Percentiles rank a stretch among this genome's conserved stretches.
These are phyloP conservation scores for Penicillium bialowiezense DNA, from an alignment of 495 filamentous ascomycete species.

Conservation along the genomic window DNA sequence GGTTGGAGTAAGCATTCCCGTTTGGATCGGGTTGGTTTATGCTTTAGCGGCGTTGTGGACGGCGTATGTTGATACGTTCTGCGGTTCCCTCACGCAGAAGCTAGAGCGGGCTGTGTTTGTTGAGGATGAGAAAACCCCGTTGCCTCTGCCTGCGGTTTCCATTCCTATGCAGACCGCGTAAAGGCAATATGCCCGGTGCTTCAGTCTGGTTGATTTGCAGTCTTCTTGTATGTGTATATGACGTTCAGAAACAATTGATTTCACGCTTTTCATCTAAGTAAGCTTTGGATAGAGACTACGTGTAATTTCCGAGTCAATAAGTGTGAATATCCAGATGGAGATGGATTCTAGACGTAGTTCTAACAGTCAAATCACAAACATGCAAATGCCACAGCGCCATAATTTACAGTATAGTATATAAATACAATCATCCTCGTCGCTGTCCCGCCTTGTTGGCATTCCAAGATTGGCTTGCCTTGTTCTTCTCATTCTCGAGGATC, in stretches of 20 bases:
- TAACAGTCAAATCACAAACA: slow-evolving; percentile 15
- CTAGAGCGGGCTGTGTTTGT: slow-evolving; percentile 54
- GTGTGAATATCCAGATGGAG: no score
- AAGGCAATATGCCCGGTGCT: slow-evolving; percentile 21
- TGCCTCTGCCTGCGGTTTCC: slow-evolving; percentile 35
- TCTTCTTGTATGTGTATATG: no score
- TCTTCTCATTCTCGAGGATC: slow-evolving; percentile 10
- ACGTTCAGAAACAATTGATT: no score
- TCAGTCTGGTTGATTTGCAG: no score
- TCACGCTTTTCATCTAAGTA: no score
- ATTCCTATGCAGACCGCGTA: slow-evolving; percentile 30
- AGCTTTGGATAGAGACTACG: no score
- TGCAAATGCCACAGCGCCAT: slow-evolving; percentile 25
- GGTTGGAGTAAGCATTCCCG: slow-evolving; percentile 47
- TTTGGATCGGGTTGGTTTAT: slow-evolving; percentile 60
- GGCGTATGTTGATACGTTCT: slow-evolving; percentile 61
- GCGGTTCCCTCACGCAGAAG: slow-evolving; percentile 57
- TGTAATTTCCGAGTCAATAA: no score
- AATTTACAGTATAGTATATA: slow-evolving; percentile 27
- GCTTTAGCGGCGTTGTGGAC: slow-evolving; percentile 60
- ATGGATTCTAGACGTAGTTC: not conserved
- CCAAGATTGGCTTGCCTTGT: slow-evolving; percentile 16
- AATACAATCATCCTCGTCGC: slow-evolving; percentile 8
- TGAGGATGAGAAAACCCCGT: slow-evolving; percentile 46
- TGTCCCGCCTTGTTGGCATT: slow-evolving; percentile 1